Evolutionary conservation across 2,329 filamentous ascomycete species (phyloP).

Genomic region (Aspergillus udagawae): DNA sequence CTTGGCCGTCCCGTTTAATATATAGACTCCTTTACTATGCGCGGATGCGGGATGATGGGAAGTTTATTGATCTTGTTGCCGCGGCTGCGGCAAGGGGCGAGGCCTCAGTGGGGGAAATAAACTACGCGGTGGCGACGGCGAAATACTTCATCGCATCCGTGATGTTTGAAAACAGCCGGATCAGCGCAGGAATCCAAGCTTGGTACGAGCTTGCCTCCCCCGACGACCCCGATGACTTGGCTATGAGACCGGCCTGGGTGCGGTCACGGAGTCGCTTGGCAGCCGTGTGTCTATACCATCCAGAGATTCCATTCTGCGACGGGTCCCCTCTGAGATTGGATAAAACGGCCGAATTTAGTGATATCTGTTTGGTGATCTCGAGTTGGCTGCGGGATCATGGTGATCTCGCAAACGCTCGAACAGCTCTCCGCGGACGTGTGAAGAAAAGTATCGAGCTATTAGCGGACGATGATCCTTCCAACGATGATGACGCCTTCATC

Average conservation of each 20-base stretch:
- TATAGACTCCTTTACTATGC: not conserved
- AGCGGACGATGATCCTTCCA: not conserved
- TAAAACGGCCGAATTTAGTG: not conserved
- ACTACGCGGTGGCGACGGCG: not conserved
- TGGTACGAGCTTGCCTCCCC: not conserved
- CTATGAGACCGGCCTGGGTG: not conserved
- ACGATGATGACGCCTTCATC: not conserved
- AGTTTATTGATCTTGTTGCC: not conserved
- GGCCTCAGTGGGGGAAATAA: not conserved
- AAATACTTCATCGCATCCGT: not conserved
- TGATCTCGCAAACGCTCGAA: constrained; percentile 1
- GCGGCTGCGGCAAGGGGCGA: not conserved
- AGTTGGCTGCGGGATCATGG: constrained; percentile 1
- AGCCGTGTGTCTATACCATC: not conserved
- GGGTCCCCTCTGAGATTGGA: not conserved
- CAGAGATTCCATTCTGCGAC: not conserved
- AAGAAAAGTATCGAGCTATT: not conserved
- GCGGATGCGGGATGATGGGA: not conserved
- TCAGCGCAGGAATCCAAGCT: not conserved
- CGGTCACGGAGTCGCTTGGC: not conserved
- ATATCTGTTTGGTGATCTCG: constrained; percentile 1
- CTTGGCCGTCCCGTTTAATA: not conserved
- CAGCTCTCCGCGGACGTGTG: constrained; percentile 2
- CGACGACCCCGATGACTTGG: not conserved
- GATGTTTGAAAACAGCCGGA: not conserved